phyloP scores from a whole-genome alignment of 1,284 basidiomycete genomes.

The Malassezia japonica region DNA sequence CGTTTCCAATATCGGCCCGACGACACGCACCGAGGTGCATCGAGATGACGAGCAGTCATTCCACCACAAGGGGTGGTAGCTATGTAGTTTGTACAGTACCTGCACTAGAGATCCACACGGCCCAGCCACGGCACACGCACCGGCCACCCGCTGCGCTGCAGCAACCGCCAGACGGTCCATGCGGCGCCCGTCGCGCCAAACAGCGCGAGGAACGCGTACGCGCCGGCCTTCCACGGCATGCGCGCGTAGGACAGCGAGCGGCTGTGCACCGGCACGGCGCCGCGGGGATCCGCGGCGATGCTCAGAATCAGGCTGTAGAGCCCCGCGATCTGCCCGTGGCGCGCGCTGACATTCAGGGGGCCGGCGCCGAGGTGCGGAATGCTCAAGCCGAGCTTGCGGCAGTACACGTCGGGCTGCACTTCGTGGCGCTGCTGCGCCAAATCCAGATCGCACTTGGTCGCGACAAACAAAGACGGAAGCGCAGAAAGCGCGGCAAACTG shows the following conservation, averaged over 20 bases:
- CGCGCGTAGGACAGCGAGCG: slow-evolving; percentile 23
- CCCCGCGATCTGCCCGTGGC: slow-evolving; percentile 74
- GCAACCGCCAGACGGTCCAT: slow-evolving; percentile 2
- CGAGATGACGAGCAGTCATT: slow-evolving; percentile 36
- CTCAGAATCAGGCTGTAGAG: slow-evolving; percentile 74
- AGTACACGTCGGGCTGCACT: slow-evolving; percentile 92
- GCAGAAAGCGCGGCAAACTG: slow-evolving; percentile 80
- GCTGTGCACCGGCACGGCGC: slow-evolving; percentile 30
- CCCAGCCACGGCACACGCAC: not conserved
- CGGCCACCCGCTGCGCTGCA: not conserved
- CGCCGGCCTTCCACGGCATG: slow-evolving; percentile 5
- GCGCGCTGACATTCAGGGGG: slow-evolving; percentile 53
- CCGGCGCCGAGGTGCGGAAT: slow-evolving; percentile 38
- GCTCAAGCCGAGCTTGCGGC: slow-evolving; percentile 40
- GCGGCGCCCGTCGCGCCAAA: slow-evolving; percentile 2
- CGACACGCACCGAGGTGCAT: slow-evolving; percentile 16
- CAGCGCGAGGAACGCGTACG: not conserved
- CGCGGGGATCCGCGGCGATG: slow-evolving; percentile 55
- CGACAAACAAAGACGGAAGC: slow-evolving; percentile 91
- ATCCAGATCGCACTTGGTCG: slow-evolving; percentile 94
- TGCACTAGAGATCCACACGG: not conserved
- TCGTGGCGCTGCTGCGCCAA: slow-evolving; percentile 75
- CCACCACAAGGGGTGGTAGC: slow-evolving; percentile 43
- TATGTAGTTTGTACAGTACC: not conserved
- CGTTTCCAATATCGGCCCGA: not conserved